Base-by-base conservation (phyloP, 164 flowering plant genomes). In the Nymphaea colorata region DNA sequence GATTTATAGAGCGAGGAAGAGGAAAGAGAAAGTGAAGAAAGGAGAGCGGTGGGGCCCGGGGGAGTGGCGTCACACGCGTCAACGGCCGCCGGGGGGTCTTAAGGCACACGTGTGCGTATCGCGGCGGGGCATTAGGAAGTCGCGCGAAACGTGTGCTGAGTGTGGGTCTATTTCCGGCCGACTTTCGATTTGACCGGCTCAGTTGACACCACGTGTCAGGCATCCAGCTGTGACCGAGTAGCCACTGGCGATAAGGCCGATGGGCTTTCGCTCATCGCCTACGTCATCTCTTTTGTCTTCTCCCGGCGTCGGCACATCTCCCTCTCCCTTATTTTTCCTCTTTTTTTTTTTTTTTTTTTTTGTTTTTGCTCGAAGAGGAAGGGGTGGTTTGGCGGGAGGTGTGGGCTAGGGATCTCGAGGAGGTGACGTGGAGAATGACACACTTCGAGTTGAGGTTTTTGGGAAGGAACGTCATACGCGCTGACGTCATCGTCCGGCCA, bases 1-100 rank as follows among this genome's bases (percentile, higher is more conserved):
- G 14, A 18, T 76, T 75, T 84, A 90, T 93, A 90, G 72, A 76
- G 82, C 47, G 81, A 83, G 72, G 87, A 81, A 71, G 82, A 5
- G 16, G 16, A 47, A 4, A 25, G 36, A 25, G 36, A 25, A 25
- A 25, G 36, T 25, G 36, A 25, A 25, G 36, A 25, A 25, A 25
- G 36, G 36, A 25, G 36, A 25, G 36, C 36, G 36, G 36, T 25
- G 36, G 36, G 36, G 36, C 36, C 36, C 36, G 36, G 36, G 36
- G 36, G 36, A 3, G 14, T 3, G 64, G 42, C 7, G 51, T 15
- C 55, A 10, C 64, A 68, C 70, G 70, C 44, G 70, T 68, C 64
- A 17, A 8, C 5, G 64, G 61, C 42, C 42, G 64, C 65, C 36
- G 12, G 70, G 70, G n/a, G 57, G 70, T 53, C 0, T 2, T 7